Evolutionary conservation across 2,329 filamentous ascomycete species (phyloP).

Genomic region (Monilinia polystroma): DNA sequence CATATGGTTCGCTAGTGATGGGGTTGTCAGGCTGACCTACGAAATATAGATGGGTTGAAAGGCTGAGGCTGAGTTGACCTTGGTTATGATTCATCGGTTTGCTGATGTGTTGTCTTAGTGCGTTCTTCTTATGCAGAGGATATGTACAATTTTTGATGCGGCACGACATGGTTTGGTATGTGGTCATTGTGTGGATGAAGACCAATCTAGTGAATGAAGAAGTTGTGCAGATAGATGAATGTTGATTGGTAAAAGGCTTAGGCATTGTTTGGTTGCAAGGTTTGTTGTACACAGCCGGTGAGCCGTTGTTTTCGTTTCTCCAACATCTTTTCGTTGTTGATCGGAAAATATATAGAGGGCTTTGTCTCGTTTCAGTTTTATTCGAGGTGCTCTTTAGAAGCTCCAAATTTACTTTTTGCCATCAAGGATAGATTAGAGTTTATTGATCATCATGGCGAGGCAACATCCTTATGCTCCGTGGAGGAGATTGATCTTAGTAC

Average conservation of each 20-base stretch:
- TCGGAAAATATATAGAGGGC: not conserved
- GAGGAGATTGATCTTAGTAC: constrained; percentile 16
- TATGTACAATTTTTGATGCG: not conserved
- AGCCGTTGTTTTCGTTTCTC: not conserved
- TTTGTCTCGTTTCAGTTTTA: not conserved
- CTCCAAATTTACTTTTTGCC: not conserved
- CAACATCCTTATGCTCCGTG: constrained; percentile 23
- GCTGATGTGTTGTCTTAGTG: constrained; percentile 15
- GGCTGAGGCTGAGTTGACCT: not conserved
- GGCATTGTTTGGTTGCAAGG: not conserved
- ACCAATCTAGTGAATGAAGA: not conserved
- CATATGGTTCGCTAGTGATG: not conserved
- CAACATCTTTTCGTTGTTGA: not conserved
- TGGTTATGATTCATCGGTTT: constrained; percentile 14
- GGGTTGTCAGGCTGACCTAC: not conserved
- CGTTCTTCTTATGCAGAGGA: not conserved
- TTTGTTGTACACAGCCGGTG: constrained; percentile 6
- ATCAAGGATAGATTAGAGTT: not conserved
- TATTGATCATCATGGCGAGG: constrained; percentile 10
- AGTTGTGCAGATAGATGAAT: not conserved
- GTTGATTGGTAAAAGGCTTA: not conserved
- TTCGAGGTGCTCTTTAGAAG: not conserved
- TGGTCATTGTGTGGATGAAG: not conserved
- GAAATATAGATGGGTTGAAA: not conserved
- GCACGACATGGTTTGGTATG: constrained; percentile 4